These are phyloP conservation scores for Dendrocalamus latiflorus DNA, from an alignment of 202 grass and related monocot genomes.

Conservation along the genomic window DNA sequence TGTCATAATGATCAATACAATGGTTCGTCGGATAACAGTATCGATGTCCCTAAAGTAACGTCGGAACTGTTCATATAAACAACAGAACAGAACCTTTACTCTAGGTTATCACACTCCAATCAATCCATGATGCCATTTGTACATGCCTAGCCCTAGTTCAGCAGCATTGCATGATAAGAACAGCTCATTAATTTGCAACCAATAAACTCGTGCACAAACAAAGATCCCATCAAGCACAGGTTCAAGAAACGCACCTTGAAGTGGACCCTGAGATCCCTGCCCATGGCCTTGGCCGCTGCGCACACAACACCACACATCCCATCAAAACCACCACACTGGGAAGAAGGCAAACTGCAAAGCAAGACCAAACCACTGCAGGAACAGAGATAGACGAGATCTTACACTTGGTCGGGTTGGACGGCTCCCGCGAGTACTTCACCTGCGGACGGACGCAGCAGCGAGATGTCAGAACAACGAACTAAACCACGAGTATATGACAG, in stretches of 20 bases:
- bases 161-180: neutral
- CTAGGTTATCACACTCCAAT: conserved; percentile 25
- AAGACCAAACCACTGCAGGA: neutral
- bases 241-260: conserved; percentile 56
- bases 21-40: conserved; percentile 35
- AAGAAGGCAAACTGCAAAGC: neutral
- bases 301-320: neutral
- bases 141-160: neutral
- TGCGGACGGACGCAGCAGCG: neutral
- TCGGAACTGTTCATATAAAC: conserved; percentile 19
- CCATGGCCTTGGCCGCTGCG: conserved; percentile 66
- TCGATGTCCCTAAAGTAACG: conserved; percentile 46
- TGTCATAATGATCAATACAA: conserved; percentile 29
- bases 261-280: conserved; percentile 79
- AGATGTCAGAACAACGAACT: neutral
- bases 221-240: neutral
- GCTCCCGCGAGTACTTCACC: conserved; percentile 89
- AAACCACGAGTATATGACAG: neutral
- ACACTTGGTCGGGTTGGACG: conserved; percentile 71
- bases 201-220: neutral
- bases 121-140: neutral
- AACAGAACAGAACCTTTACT: conserved; percentile 39
- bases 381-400: conserved; percentile 22
- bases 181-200: neutral
- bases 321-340: neutral